Conservation (phyloP, 1,284 basidiomycete genomes). For the Ceratobasidium sp. region DNA sequence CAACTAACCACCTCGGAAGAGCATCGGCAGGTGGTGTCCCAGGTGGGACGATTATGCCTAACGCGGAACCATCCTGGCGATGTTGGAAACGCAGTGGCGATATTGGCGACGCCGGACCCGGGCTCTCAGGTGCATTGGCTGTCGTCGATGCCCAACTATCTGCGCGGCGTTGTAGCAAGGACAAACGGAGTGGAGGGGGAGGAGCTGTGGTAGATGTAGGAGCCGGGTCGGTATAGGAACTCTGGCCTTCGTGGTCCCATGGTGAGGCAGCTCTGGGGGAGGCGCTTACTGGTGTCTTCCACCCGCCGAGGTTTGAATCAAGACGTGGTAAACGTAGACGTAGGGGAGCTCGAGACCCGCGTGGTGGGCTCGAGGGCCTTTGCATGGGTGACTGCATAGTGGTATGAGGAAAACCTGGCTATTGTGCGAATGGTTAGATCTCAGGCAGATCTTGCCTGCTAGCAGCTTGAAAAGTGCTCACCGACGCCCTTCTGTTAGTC, state of each 20-base stretch:
- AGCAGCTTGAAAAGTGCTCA: neutral
- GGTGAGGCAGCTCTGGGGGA: constrained; percentile 25
- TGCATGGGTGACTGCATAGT: constrained; percentile 21
- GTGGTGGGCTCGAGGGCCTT: constrained; percentile 11
- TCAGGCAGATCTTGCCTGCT: neutral
- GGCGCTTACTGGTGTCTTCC: constrained; percentile 24
- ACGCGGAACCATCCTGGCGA: constrained; percentile 31
- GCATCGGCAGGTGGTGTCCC: constrained; percentile 36
- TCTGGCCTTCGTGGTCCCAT: constrained; percentile 26
- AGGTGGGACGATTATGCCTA: constrained; percentile 41
- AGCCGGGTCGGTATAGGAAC: constrained; percentile 13
- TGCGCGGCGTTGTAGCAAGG: constrained; percentile 24
- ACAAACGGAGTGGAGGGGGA: constrained; percentile 36
- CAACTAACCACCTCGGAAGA: constrained; percentile 31
- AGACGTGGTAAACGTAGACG: constrained; percentile 15
- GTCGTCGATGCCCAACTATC: constrained; percentile 22
- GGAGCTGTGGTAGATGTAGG: neutral
- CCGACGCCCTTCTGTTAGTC: neutral
- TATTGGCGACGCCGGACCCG: constrained; percentile 27
- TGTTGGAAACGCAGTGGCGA: constrained; percentile 22
- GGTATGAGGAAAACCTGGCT: neutral
- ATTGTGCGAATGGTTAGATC: neutral
- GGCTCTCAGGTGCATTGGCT: constrained; percentile 31
- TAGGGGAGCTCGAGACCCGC: neutral
- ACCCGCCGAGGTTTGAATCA: constrained; percentile 10